Evolutionary conservation across 306 rosid genomes (phyloP).

Genomic region (Adenanthera pavonina): DNA sequence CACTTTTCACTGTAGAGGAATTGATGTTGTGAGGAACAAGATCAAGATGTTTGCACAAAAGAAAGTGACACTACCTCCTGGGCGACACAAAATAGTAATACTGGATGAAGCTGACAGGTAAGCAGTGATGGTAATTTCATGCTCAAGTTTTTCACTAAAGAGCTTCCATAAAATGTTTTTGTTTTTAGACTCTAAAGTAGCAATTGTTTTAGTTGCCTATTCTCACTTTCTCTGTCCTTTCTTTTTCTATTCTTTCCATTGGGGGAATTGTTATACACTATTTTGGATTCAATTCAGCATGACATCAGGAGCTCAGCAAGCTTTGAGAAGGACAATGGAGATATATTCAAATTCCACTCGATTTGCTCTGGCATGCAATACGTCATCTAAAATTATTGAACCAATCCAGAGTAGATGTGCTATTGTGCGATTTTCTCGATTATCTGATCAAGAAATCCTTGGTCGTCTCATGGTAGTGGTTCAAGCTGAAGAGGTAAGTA

Average conservation of each 20-base stretch:
- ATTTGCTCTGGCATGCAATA: conserved; percentile 95
- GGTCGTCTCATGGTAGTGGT: conserved; percentile 88
- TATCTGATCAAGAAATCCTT: conserved; percentile 90
- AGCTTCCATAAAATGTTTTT: neutral
- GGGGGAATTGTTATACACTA: neutral
- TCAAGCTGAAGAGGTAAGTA: conserved; percentile 83
- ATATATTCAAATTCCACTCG: conserved; percentile 94
- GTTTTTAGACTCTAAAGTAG: neutral
- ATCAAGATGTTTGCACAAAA: conserved; percentile 97
- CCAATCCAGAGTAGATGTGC: conserved; percentile 99
- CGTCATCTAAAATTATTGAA: conserved; percentile 88
- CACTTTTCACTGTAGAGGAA: conserved; percentile 61
- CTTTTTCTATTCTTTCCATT: neutral
- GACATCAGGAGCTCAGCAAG: conserved; percentile 99
- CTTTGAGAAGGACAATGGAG: conserved; percentile 94
- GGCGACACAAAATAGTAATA: conserved; percentile 85
- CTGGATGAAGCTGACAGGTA: conserved; percentile 99
- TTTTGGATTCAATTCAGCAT: conserved; percentile 54
- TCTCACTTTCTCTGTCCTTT: neutral
- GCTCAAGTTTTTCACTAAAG: neutral
- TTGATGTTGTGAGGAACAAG: conserved; percentile 97
- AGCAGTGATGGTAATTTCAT: conserved; percentile 8
- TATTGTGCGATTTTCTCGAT: conserved; percentile 82
- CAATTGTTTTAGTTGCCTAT: neutral
- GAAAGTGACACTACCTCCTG: conserved; percentile 83